Conservation (phyloP, 768 basidiomycete genomes). For the Boletus subparvulus region DNA sequence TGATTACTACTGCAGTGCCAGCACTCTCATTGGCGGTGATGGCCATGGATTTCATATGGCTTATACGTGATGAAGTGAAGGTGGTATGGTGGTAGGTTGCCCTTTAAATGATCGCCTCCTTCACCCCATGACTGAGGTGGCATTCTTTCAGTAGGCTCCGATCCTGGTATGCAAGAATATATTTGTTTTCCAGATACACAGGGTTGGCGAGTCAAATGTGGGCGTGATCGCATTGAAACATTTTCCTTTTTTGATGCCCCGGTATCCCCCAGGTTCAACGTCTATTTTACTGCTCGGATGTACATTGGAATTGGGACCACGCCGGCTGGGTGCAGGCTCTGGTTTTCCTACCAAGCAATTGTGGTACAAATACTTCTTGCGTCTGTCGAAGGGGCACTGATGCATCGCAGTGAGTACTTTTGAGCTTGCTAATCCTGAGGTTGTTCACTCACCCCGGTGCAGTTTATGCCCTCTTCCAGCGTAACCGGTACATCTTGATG, state of each 20-base stretch:
- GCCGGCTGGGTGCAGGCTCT: constrained; percentile 9
- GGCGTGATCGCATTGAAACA: not conserved
- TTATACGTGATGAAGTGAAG: constrained; percentile 10
- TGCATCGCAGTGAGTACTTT: constrained; percentile 16
- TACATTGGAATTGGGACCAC: constrained; percentile 5
- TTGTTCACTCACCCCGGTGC: not conserved
- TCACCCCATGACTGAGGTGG: not conserved
- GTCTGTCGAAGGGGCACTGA: constrained; percentile 12
- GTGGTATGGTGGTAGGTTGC: constrained; percentile 22
- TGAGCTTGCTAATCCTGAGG: not conserved
- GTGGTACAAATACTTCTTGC: constrained; percentile 13
- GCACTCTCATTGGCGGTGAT: constrained; percentile 6
- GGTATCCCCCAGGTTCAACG: constrained; percentile 17
- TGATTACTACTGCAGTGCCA: not conserved
- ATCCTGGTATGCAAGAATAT: constrained; percentile 10
- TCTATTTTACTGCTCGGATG: constrained; percentile 22
- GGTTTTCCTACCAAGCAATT: constrained; percentile 18
- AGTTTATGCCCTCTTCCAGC: constrained; percentile 23
- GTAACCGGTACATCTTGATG: constrained; percentile 2
- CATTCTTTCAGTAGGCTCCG: constrained; percentile 6
- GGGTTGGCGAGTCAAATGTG: constrained; percentile 23
- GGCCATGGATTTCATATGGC: constrained; percentile 12
- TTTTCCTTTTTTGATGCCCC: not conserved
- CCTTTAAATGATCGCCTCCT: not conserved
- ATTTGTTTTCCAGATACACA: constrained; percentile 15